phyloP scores from a whole-genome alignment of 331 rosid species.

The Prunus yedoensis region DNA sequence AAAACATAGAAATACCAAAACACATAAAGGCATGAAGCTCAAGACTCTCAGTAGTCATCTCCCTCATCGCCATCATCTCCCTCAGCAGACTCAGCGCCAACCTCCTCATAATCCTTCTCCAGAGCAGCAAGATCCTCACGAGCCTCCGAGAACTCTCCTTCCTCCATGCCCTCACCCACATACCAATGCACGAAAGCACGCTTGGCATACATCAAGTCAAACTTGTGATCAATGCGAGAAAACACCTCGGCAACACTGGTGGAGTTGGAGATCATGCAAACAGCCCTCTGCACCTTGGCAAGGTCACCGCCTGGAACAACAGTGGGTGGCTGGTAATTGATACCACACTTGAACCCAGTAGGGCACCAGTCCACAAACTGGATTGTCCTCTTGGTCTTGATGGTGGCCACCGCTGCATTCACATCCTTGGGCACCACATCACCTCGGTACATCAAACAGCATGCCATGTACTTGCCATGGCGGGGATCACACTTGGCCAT shows the following conservation, averaged over 20 bases:
- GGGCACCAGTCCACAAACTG: constrained; percentile 94
- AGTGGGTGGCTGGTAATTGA: constrained; percentile 82
- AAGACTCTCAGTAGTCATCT: constrained; percentile 45
- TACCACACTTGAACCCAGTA: constrained; percentile 80
- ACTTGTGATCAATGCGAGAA: constrained; percentile 70
- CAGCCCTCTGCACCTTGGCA: constrained; percentile 83
- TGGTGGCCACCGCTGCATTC: constrained; percentile 78
- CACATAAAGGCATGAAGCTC: background rate
- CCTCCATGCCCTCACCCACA: constrained; percentile 88
- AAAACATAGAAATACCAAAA: background rate
- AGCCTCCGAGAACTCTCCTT: constrained; percentile 84
- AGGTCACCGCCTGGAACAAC: constrained; percentile 83
- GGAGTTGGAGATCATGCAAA: constrained; percentile 82
- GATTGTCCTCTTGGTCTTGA: constrained; percentile 81
- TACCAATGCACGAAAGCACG: constrained; percentile 87
- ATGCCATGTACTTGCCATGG: constrained; percentile 85
- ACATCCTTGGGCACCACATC: constrained; percentile 89
- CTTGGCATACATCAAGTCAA: constrained; percentile 79
- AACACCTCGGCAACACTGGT: constrained; percentile 85
- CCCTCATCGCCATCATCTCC: constrained; percentile 62
- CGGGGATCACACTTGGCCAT: constrained; percentile 91
- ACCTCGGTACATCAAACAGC: constrained; percentile 82
- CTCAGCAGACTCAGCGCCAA: constrained; percentile 72
- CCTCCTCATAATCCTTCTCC: constrained; percentile 86
- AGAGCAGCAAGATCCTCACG: constrained; percentile 85